Percentiles rank a stretch among this genome's conserved stretches.
Evolutionary conservation across 768 basidiomycete species (phyloP).

Genomic region (Fistulinella prunicolor): DNA sequence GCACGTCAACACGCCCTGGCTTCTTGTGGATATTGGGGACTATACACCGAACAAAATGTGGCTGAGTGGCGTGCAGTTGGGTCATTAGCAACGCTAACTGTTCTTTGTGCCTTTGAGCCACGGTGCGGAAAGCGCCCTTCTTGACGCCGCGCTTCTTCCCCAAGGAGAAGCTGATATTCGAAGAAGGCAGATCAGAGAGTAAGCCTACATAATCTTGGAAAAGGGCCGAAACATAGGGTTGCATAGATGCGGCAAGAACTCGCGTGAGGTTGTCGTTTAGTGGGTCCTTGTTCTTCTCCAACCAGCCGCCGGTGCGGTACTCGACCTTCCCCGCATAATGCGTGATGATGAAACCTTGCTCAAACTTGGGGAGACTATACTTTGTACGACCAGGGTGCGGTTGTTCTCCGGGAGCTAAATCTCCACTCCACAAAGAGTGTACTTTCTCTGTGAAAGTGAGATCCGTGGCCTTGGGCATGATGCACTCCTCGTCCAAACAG

Average conservation of each 20-base stretch:
- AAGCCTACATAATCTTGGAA: slow-evolving; percentile 79
- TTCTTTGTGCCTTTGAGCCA: slow-evolving; percentile 93
- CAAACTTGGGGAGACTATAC: slow-evolving; percentile 84
- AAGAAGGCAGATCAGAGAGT: slow-evolving; percentile 28
- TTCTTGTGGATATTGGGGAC: slow-evolving; percentile 93
- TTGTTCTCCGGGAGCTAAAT: slow-evolving; percentile 40
- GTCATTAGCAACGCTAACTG: slow-evolving; percentile 89
- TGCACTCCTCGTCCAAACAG: slow-evolving; percentile 95
- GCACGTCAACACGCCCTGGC: slow-evolving; percentile 87
- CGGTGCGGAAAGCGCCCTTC: slow-evolving; percentile 96
- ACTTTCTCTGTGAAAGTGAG: slow-evolving; percentile 93
- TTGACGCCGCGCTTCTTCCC: slow-evolving; percentile 76
- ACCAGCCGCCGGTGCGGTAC: slow-evolving; percentile 93
- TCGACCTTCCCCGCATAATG: slow-evolving; percentile 98
- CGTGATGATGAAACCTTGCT: slow-evolving; percentile 90
- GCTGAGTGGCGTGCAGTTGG: slow-evolving; percentile 91
- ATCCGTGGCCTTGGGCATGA: slow-evolving; percentile 99
- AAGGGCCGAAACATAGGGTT: slow-evolving; percentile 76
- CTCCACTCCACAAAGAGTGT: slow-evolving; percentile 64
- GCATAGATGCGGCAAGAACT: slow-evolving; percentile 77
- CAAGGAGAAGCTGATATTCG: slow-evolving; percentile 36
- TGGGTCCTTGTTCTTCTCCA: slow-evolving; percentile 99
- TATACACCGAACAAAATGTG: slow-evolving; percentile 97
- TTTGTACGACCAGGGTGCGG: slow-evolving; percentile 77
- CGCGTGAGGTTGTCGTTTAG: slow-evolving; percentile 94